Percentiles rank a stretch among this genome's conserved stretches.
Conservation (phyloP, 2,329 filamentous ascomycete species). For the Apiospora rasikravindrae region DNA sequence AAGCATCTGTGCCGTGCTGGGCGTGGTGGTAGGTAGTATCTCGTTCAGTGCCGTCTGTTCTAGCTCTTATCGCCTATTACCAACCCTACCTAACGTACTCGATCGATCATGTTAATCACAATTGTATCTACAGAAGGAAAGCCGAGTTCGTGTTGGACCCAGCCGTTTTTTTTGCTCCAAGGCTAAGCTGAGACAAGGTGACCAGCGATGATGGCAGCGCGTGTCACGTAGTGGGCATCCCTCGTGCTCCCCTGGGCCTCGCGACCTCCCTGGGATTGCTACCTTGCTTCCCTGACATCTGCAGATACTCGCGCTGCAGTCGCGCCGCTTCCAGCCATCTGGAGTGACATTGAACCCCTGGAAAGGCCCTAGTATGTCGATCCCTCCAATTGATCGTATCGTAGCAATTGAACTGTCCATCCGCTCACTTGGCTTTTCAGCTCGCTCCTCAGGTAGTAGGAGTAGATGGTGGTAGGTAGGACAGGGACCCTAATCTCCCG, state of each 20-base stretch:
- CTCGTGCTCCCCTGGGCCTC: background rate
- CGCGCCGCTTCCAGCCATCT: background rate
- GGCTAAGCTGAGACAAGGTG: background rate
- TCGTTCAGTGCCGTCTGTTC: background rate
- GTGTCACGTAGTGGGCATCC: constrained; percentile 8
- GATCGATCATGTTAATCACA: background rate
- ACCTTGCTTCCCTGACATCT: constrained; percentile 5
- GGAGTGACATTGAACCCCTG: background rate
- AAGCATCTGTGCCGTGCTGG: background rate
- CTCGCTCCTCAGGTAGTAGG: background rate
- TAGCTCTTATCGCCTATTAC: background rate
- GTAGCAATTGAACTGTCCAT: constrained; percentile 8
- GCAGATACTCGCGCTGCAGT: background rate
- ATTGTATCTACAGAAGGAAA: background rate
- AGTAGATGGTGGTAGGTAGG: background rate
- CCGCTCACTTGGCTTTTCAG: background rate
- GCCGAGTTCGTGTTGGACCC: background rate
- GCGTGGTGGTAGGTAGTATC: background rate
- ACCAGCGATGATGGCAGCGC: background rate
- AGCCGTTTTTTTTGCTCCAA: background rate
- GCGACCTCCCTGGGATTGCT: constrained; percentile 8
- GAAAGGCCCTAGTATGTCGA: constrained; percentile 2
- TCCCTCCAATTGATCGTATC: constrained; percentile 9
- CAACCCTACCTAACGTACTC: background rate
- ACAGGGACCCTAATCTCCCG: constrained; percentile 10